These are phyloP conservation scores for Asterophora lycoperdoides DNA, from an alignment of 768 basidiomycete genomes.

Conservation along the genomic window DNA sequence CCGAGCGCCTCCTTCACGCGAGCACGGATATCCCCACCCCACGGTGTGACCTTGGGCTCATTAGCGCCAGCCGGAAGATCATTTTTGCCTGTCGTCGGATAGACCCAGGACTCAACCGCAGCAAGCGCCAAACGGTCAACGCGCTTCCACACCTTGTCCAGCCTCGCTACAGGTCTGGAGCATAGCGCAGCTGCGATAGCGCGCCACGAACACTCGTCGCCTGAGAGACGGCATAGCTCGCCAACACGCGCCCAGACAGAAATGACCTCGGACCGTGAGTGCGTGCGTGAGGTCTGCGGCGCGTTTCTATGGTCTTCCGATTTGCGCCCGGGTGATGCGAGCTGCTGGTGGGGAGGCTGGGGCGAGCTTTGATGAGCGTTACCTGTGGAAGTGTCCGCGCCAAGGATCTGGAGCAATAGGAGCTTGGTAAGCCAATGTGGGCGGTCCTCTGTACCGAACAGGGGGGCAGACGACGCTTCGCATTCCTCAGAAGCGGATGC, in stretches of 20 bases:
- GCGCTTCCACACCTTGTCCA: conserved; percentile 78
- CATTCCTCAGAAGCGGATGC: conserved; percentile 6
- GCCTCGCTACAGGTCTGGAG: conserved; percentile 66
- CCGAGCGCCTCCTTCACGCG: conserved; percentile 45
- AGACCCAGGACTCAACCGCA: conserved; percentile 66
- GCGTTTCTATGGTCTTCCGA: conserved; percentile 28
- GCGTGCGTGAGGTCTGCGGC: conserved; percentile 50
- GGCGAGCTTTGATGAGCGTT: conserved; percentile 12
- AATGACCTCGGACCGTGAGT: conserved; percentile 70
- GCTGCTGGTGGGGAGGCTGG: conserved; percentile 4
- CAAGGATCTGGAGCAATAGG: conserved; percentile 66
- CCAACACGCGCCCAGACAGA: conserved; percentile 70
- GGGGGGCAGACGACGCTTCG: conserved; percentile 24
- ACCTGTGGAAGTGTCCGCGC: conserved; percentile 45
- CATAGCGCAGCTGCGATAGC: conserved; percentile 71
- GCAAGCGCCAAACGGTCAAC: conserved; percentile 56
- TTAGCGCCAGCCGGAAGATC: conserved; percentile 28
- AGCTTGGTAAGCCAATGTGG: conserved; percentile 83
- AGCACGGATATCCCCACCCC: conserved; percentile 60
- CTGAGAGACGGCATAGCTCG: conserved; percentile 64
- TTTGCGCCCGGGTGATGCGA: conserved; percentile 23
- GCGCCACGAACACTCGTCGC: conserved; percentile 78
- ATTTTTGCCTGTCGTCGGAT: conserved; percentile 28
- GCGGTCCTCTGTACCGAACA: conserved; percentile 65
- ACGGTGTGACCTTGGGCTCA: conserved; percentile 54